Evolutionary conservation across 2,329 filamentous ascomycete species (phyloP), one percentile per base, ranked within the genome.

Genomic region (Diaporthe batatas): DNA sequence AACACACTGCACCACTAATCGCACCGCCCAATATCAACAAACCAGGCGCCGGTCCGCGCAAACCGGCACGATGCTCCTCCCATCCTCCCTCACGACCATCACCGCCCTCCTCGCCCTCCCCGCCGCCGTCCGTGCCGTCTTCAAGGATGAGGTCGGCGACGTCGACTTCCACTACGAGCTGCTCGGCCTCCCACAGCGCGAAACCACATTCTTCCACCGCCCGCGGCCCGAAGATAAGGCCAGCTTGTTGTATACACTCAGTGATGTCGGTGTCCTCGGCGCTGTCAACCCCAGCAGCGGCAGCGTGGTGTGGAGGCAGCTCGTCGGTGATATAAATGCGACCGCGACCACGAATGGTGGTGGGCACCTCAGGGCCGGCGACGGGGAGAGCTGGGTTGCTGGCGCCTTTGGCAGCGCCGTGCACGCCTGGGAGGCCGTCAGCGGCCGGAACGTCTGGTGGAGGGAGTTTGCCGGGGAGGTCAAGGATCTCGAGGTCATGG

Each of bases 121-220:
- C 77, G 81, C 86, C 77, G 79, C 86, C 80, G 85, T 89, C 68
- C 81, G 83, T 79, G 94, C 95, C 76, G 91, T 98, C 74, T 98
- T 95, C 85, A 88, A 90, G 77, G 96, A 99, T 80, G 96, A 99
- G 83, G 95, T 97, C 77, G 95, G 92, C 85, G 89, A 94, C 78
- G 90, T 97, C 81, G 96, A 99, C 84, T 98, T 95, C 85, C 96
- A 98, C 84, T 91, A 97, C 85, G 91, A 94, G 76, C 91, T 98
- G 64, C 86, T 99, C 79, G 96, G 96, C 79, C 84, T 94, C 49
- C 95, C 96, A 70, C 92, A 93, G 81, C 86, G 90, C 81, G 90
- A 94, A 75, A 93, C 94, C 74, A 98, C 96, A 77, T 97, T 98
- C 88, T 98, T 98, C 90, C 94, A 98, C 84, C 92, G 92, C 77